Evolutionary conservation across 1,139 yeast genomes (phyloP).

Genomic region (Komagataea norvegica): DNA sequence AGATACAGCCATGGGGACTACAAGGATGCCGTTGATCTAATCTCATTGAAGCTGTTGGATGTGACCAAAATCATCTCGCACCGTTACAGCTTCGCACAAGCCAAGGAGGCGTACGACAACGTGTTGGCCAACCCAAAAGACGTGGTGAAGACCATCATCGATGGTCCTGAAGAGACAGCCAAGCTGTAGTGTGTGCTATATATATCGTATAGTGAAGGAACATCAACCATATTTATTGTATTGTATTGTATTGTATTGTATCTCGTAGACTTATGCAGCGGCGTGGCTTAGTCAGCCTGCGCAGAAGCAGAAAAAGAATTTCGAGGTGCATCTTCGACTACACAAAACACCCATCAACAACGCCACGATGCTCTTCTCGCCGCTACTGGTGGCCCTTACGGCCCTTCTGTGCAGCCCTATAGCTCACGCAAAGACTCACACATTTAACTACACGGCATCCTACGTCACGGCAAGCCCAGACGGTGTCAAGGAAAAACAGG

Average conservation of each 20-base stretch:
- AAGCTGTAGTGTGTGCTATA: too few species aligned
- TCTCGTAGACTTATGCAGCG: too few species aligned
- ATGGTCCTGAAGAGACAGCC: slow-evolving; percentile 44
- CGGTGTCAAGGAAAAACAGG: slow-evolving; percentile 43
- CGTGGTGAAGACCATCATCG: slow-evolving; percentile 59
- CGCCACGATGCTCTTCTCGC: not conserved
- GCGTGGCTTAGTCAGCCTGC: slow-evolving; percentile 1
- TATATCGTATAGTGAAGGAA: not conserved
- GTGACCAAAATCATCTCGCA: slow-evolving; percentile 73
- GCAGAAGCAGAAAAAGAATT: too few species aligned
- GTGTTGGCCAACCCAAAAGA: slow-evolving; percentile 47
- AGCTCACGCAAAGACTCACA: slow-evolving; percentile 42
- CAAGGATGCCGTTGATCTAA: slow-evolving; percentile 63
- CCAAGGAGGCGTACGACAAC: slow-evolving; percentile 74
- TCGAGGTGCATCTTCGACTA: too few species aligned
- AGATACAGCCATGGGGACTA: slow-evolving; percentile 81
- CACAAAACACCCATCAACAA: not conserved
- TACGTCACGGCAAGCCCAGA: slow-evolving; percentile 66
- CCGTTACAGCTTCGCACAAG: slow-evolving; percentile 67
- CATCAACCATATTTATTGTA: too few species aligned
- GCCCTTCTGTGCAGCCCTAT: not conserved
- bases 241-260: too few species aligned
- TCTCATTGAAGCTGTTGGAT: slow-evolving; percentile 57
- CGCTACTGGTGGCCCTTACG: not conserved
- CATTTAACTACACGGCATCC: slow-evolving; percentile 47